Conservation (phyloP, 2,329 filamentous ascomycete genomes). For the Cladobotryum protrusum region DNA sequence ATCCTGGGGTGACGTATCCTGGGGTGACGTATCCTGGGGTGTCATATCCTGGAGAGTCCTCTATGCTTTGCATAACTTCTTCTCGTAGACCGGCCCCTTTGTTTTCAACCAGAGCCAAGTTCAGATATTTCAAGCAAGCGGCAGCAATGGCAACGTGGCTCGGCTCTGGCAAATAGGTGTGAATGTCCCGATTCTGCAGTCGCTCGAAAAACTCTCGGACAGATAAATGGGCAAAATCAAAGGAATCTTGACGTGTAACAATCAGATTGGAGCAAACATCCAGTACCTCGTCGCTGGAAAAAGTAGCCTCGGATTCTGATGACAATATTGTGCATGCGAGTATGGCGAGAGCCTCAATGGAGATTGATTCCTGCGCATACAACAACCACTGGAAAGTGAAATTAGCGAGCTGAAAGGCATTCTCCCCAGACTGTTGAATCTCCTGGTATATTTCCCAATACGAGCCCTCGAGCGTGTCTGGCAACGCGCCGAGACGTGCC, state of each 20-base stretch:
- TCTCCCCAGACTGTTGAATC: conserved; percentile 1
- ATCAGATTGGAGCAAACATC: conserved; percentile 4
- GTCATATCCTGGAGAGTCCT: neutral
- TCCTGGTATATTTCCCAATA: conserved; percentile 5
- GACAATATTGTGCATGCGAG: neutral
- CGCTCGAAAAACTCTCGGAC: conserved; percentile 4
- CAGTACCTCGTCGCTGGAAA: neutral
- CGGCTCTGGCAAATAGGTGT: neutral
- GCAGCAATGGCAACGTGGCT: conserved; percentile 1
- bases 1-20: neutral
- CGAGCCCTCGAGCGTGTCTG: neutral
- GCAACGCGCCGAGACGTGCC: conserved; percentile 3
- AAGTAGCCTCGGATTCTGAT: neutral
- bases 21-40: neutral
- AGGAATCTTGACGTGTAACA: neutral
- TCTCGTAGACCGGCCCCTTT: neutral
- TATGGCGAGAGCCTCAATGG: neutral
- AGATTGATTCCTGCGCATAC: conserved; percentile 4
- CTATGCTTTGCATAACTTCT: neutral
- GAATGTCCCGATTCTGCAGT: neutral
- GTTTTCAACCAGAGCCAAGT: neutral
- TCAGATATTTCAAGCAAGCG: conserved; percentile 2
- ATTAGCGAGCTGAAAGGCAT: neutral
- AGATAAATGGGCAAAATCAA: conserved; percentile 3
- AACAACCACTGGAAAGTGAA: conserved; percentile 4